phyloP scores from a whole-genome alignment of 2,329 filamentous ascomycete genomes.

The Cyanodermella asteris region DNA sequence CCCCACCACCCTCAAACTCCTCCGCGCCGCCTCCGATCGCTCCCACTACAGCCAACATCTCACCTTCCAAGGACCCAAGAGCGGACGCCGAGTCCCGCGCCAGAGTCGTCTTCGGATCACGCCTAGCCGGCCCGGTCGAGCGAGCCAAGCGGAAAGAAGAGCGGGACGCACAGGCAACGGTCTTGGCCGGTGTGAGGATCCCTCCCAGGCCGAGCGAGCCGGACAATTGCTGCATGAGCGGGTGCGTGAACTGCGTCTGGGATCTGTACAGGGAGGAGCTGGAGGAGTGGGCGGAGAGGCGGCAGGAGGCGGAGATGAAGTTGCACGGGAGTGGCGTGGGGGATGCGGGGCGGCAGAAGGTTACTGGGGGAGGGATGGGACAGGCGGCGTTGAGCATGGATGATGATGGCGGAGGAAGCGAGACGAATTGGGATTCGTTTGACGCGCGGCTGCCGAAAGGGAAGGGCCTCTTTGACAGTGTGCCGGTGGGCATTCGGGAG shows the following conservation, averaged over 20 bases:
- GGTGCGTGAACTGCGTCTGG: conserved; percentile 96
- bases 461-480: conserved; percentile 40
- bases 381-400: conserved; percentile 17
- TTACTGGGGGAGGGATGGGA: conserved; percentile 32
- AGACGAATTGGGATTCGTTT: conserved; percentile 51
- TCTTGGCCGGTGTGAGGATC: conserved; percentile 48
- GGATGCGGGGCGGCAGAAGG: conserved; percentile 24
- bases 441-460: conserved; percentile 95
- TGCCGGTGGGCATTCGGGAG: conserved; percentile 82
- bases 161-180: conserved; percentile 2
- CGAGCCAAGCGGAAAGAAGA: conserved; percentile 32
- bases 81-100: conserved; percentile 18
- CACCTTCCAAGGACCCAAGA: not conserved
- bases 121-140: conserved; percentile 51
- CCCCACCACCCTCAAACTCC: conserved; percentile 1
- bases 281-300: conserved; percentile 63
- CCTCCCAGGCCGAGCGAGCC: conserved; percentile 74
- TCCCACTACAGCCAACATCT: not conserved
- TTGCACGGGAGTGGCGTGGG: conserved; percentile 20
- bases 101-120: conserved; percentile 61
- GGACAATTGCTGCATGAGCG: conserved; percentile 98
- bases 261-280: conserved; percentile 77
- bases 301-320: conserved; percentile 16
- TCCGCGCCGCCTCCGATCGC: not conserved
- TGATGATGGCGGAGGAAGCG: conserved; percentile 42